Evolutionary conservation across 2,329 filamentous ascomycete genomes (phyloP).

Genomic region (Epichloe uncinata): DNA sequence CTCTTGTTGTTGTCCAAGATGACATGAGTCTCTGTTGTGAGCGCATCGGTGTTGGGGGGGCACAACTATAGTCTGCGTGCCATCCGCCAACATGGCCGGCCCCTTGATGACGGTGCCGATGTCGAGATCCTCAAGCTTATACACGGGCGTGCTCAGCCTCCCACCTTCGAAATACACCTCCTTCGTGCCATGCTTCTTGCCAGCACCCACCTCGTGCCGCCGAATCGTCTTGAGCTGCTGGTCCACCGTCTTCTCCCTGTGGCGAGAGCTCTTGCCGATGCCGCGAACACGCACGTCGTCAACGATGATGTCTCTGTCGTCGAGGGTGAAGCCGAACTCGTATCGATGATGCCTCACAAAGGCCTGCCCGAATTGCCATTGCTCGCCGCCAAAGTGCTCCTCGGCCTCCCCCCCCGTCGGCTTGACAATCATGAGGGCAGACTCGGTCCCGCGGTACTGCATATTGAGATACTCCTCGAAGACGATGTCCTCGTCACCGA

Average conservation of each 20-base stretch:
- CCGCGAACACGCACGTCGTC: slow-evolving; percentile 82
- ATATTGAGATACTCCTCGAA: slow-evolving; percentile 94
- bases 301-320: slow-evolving; percentile 74
- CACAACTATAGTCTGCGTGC: slow-evolving; percentile 84
- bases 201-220: slow-evolving; percentile 38
- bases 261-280: slow-evolving; percentile 77
- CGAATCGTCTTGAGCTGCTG: slow-evolving; percentile 63
- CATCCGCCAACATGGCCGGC: slow-evolving; percentile 76
- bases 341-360: slow-evolving; percentile 82
- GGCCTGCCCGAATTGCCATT: slow-evolving; percentile 72
- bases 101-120: slow-evolving; percentile 63
- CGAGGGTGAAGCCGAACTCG: slow-evolving; percentile 82
- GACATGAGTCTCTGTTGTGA: slow-evolving; percentile 76
- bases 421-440: slow-evolving; percentile 77
- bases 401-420: slow-evolving; percentile 50
- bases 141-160: slow-evolving; percentile 64
- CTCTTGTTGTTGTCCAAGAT: slow-evolving; percentile 65
- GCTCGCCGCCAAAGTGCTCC: slow-evolving; percentile 46
- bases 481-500: slow-evolving; percentile 56
- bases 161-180: slow-evolving; percentile 79
- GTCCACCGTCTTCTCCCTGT: slow-evolving; percentile 69
- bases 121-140: slow-evolving; percentile 61
- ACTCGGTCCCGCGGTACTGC: slow-evolving; percentile 82
- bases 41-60: slow-evolving; percentile 64
- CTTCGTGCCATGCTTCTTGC: slow-evolving; percentile 52